These are phyloP conservation scores for Dothideomycetes sp. DNA, from an alignment of 2,329 filamentous ascomycete species.

Conservation along the genomic window DNA sequence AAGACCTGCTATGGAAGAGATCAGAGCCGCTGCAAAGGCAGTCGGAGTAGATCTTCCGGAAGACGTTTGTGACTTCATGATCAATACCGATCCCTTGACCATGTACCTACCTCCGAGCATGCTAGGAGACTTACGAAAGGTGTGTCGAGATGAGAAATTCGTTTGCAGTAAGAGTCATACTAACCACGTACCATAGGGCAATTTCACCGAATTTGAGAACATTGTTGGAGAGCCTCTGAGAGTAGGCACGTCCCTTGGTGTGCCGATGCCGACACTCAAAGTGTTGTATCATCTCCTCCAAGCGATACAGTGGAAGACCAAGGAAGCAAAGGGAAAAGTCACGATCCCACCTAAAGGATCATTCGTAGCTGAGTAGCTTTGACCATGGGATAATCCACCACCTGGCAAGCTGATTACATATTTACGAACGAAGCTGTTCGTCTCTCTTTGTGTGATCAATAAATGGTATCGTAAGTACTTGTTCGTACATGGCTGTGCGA, in stretches of 20 bases:
- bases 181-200: constrained; percentile 28
- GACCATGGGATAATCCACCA: no score
- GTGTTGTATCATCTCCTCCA: constrained; percentile 42
- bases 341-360: constrained; percentile 13
- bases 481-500: no score
- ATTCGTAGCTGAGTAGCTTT: constrained; percentile 14
- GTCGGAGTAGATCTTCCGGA: constrained; percentile 33
- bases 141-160: not conserved
- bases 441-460: no score
- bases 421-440: no score
- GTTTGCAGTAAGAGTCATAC: not conserved
- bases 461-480: no score
- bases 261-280: constrained; percentile 42
- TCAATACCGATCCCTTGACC: constrained; percentile 42
- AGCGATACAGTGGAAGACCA: constrained; percentile 35
- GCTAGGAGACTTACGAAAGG: constrained; percentile 44
- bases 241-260: constrained; percentile 40
- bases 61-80: constrained; percentile 36
- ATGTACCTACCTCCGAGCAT: constrained; percentile 46
- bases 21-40: constrained; percentile 35
- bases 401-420: no score
- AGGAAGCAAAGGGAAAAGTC: constrained; percentile 10
- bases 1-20: constrained; percentile 43
- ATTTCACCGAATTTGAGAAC: constrained; percentile 49
- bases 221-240: constrained; percentile 49